Conservation (phyloP, 208 protist genomes). For the Leishmania tarentolae region DNA sequence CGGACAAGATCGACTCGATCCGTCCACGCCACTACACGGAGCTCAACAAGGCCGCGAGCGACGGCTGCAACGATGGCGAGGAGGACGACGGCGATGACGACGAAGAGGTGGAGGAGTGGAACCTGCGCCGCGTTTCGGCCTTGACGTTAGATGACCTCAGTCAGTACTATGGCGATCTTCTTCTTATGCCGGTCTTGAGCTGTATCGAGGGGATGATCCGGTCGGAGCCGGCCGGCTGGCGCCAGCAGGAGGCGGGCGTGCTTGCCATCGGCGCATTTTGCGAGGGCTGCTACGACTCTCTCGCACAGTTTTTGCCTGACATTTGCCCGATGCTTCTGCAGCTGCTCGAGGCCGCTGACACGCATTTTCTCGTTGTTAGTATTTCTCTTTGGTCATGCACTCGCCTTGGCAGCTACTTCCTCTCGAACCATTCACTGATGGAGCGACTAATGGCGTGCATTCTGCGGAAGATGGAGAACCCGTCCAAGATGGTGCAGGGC, state of each 20-base stretch:
- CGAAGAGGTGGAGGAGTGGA: constrained; percentile 92
- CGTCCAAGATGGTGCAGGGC: constrained; percentile 84
- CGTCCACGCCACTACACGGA: constrained; percentile 82
- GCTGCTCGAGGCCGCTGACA: constrained; percentile 60
- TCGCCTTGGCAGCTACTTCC: constrained; percentile 66
- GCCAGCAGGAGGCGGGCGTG: constrained; percentile 88
- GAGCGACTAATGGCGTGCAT: constrained; percentile 49
- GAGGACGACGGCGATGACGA: constrained; percentile 82
- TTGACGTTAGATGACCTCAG: constrained; percentile 86
- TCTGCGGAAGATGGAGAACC: constrained; percentile 82
- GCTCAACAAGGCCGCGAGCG: constrained; percentile 12
- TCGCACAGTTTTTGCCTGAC: constrained; percentile 75
- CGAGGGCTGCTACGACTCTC: constrained; percentile 87
- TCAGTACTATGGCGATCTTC: constrained; percentile 75
- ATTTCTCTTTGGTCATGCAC: constrained; percentile 93
- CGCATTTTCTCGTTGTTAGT: constrained; percentile 88
- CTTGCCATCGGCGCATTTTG: constrained; percentile 92
- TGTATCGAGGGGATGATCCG: constrained; percentile 83
- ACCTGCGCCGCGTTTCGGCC: constrained; percentile 89
- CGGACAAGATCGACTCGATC: constrained; percentile 86
- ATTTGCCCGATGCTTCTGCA: constrained; percentile 78
- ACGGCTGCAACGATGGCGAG: constrained; percentile 50
- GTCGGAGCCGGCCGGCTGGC: constrained; percentile 56
- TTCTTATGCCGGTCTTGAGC: constrained; percentile 81
- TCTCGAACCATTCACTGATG: constrained; percentile 30